A percentile compares a stretch with the other conserved stretches of the same genome.
phyloP scores from a whole-genome alignment of 495 filamentous ascomycete genomes.

The Daldinia vernicosa region DNA sequence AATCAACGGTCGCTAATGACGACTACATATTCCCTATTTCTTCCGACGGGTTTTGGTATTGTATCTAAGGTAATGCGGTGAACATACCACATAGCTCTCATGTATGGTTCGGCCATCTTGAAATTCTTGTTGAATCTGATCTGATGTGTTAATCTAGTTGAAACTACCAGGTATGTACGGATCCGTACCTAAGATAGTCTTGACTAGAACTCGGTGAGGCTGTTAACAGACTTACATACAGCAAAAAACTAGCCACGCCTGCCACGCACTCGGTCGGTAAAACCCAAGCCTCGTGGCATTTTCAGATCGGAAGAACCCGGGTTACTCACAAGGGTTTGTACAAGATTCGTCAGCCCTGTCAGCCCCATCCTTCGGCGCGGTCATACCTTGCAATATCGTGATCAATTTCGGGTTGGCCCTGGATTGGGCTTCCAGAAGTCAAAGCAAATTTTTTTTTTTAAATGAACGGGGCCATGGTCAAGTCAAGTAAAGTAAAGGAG shows the following conservation, averaged over 20 bases:
- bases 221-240: not conserved
- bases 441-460: conserved; percentile 12
- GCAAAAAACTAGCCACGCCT: conserved; percentile 16
- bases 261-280: not conserved
- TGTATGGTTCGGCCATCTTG: conserved; percentile 16
- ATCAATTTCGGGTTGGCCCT: conserved; percentile 37
- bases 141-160: not conserved
- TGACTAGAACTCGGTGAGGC: conserved; percentile 3
- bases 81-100: not conserved
- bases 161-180: too few relatives aligned
- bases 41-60: not conserved
- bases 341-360: conserved; percentile 41
- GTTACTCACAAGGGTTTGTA: conserved; percentile 10
- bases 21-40: conserved; percentile 9
- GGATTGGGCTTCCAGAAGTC: conserved; percentile 27
- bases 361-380: conserved; percentile 33
- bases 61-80: conserved; percentile 20
- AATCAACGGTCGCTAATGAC: conserved; percentile 12
- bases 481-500: conserved; percentile 6
- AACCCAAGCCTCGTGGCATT: conserved; percentile 38
- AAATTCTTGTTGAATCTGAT: conserved; percentile 5
- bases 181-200: too few relatives aligned
- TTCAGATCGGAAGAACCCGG: conserved; percentile 45
- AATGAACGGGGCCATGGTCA: not conserved
- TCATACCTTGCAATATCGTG: conserved; percentile 25